Conservation (phyloP, 2,329 filamentous ascomycete species). For the Chaetomium sp. region DNA sequence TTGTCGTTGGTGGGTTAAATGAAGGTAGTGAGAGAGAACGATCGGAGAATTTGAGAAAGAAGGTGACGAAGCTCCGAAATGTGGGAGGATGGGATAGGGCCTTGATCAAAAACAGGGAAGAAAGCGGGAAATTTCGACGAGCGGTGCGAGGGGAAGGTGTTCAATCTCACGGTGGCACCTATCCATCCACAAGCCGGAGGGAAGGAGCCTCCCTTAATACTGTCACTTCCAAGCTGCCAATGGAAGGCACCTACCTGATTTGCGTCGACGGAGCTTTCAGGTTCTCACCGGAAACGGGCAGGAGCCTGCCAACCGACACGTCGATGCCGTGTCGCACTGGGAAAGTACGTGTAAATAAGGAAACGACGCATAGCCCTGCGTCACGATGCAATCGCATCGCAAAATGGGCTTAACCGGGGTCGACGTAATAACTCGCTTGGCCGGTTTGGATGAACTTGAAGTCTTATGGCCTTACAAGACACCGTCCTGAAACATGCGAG, state of each 20-base stretch:
- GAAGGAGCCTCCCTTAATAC: conserved; percentile 12
- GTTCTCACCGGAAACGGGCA: conserved; percentile 4
- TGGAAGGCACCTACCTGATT: neutral
- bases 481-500: neutral
- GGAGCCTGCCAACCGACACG: neutral
- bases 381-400: neutral
- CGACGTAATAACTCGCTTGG: neutral
- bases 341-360: conserved; percentile 4
- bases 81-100: neutral
- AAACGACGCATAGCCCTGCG: neutral
- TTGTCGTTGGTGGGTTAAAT: neutral
- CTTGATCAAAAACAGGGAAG: no score
- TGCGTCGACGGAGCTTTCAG: neutral
- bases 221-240: neutral
- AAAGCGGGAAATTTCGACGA: neutral
- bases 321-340: neutral
- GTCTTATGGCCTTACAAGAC: neutral
- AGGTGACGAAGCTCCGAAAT: neutral
- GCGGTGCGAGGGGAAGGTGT: neutral
- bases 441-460: neutral
- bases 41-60: neutral
- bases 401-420: neutral
- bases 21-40: neutral
- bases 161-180: neutral
- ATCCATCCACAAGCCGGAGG: neutral